These are phyloP conservation scores for Paecilomyces formosus DNA, from an alignment of 2,329 filamentous ascomycete species.

Conservation along the genomic window DNA sequence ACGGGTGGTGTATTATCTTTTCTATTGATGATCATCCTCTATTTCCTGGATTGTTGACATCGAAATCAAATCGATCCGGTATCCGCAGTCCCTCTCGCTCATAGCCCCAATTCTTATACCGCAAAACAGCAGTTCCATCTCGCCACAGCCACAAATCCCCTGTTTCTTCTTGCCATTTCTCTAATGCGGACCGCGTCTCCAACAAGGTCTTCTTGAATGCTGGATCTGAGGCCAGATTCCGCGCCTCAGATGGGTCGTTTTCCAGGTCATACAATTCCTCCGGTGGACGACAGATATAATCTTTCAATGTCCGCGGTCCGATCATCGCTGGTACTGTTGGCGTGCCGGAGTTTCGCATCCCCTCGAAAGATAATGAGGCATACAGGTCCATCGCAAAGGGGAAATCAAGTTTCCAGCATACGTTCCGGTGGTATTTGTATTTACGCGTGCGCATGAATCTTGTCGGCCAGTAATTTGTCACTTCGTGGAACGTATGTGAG, in stretches of 20 bases:
- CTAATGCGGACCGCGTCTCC: conserved; percentile 23
- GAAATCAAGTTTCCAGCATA: conserved; percentile 44
- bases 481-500: conserved; percentile 47
- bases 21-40: not conserved
- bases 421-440: conserved; percentile 47
- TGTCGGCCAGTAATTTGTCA: conserved; percentile 46
- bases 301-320: conserved; percentile 32
- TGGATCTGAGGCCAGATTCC: conserved; percentile 34
- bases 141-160: conserved; percentile 26
- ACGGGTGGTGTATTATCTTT: too few relatives aligned
- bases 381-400: conserved; percentile 43
- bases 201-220: conserved; percentile 23
- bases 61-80: conserved; percentile 15
- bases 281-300: conserved; percentile 38
- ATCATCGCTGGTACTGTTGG: conserved; percentile 22
- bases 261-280: conserved; percentile 44
- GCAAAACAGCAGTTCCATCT: conserved; percentile 10
- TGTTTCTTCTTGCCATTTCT: conserved; percentile 27
- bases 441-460: conserved; percentile 35
- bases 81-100: conserved; percentile 8
- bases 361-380: conserved; percentile 37
- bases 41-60: conserved; percentile 3
- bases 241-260: conserved; percentile 38
- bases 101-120: not conserved
- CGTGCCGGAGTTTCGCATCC: conserved; percentile 30